Percentiles rank a stretch among this genome's conserved stretches.
Evolutionary conservation across 176 grass and related monocot species (phyloP).

Genomic region (Oryza longistaminata): DNA sequence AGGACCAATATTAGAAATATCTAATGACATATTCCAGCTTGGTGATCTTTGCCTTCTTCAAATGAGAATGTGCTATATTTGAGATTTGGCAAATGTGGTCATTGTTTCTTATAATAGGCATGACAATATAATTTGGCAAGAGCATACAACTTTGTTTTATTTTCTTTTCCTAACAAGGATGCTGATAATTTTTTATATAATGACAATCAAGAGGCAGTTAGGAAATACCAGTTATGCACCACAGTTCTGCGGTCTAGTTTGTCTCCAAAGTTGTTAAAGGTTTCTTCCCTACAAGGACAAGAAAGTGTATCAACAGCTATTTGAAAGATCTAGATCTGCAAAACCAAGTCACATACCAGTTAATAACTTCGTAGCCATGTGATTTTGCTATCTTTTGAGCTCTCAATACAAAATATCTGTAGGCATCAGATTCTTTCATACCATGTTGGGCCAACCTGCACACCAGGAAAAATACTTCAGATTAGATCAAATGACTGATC

Average conservation of each 20-base stretch:
- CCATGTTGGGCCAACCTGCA: conserved; percentile 67
- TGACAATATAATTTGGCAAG: not conserved
- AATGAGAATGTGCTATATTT: not conserved
- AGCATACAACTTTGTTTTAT: not conserved
- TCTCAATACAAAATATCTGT: conserved; percentile 82
- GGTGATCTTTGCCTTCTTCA: not conserved
- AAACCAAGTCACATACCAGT: conserved; percentile 56
- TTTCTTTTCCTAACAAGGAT: conserved; percentile 16
- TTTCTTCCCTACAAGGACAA: conserved; percentile 74
- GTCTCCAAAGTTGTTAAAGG: conserved; percentile 86
- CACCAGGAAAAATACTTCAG: conserved; percentile 29
- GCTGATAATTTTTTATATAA: not conserved
- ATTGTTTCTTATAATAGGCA: not conserved
- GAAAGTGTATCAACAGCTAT: conserved; percentile 23
- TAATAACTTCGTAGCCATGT: conserved; percentile 80
- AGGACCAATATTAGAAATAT: not conserved
- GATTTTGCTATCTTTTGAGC: conserved; percentile 85
- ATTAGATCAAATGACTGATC: conserved; percentile 8
- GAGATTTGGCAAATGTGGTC: not conserved
- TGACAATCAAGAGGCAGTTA: not conserved
- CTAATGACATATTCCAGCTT: not conserved
- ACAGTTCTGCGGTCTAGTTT: conserved; percentile 76
- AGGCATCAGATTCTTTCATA: conserved; percentile 78
- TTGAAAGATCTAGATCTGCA: conserved; percentile 1
- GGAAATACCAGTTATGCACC: conserved; percentile 93